A percentile compares a stretch with the other conserved stretches of the same genome.
Conservation (phyloP, 2,329 filamentous ascomycete species). For the Mariannaea sp. region DNA sequence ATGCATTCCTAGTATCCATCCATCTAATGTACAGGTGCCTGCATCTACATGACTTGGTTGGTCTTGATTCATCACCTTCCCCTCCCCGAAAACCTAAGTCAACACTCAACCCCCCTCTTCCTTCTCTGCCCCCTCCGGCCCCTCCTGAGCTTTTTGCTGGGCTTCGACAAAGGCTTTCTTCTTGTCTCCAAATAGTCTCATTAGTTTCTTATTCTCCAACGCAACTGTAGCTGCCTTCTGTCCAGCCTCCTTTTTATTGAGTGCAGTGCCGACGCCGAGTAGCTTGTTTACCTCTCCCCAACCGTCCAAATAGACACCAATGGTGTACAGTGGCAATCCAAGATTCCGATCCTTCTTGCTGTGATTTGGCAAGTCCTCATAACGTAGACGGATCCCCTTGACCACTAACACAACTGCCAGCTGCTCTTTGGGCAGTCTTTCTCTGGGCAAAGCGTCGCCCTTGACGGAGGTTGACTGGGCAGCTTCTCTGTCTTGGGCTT, state of each 20-base stretch:
- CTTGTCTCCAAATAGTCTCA: constrained; percentile 54
- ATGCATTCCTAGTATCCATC: constrained; percentile 10
- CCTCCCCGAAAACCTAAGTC: no score
- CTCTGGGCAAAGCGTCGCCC: constrained; percentile 34
- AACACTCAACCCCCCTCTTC: neutral
- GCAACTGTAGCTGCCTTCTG: constrained; percentile 68
- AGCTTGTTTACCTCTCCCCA: constrained; percentile 68
- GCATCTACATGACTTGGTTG: no score
- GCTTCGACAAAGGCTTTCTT: constrained; percentile 51
- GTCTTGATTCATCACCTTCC: no score
- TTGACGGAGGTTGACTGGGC: neutral
- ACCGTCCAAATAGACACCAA: constrained; percentile 69
- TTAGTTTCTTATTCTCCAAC: constrained; percentile 68
- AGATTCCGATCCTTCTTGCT: constrained; percentile 59
- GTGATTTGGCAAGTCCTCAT: constrained; percentile 57
- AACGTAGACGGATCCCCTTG: constrained; percentile 63
- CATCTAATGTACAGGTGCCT: neutral
- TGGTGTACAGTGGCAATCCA: constrained; percentile 62
- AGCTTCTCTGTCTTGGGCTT: neutral
- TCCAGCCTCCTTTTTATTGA: constrained; percentile 72
- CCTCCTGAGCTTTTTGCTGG: constrained; percentile 24
- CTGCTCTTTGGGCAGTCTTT: constrained; percentile 38
- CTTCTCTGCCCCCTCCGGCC: constrained; percentile 2
- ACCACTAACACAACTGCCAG: constrained; percentile 52
- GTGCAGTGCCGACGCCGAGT: constrained; percentile 66